These are phyloP conservation scores for Petasospora fabianii DNA, from an alignment of 1,139 yeast species.

Conservation along the genomic window DNA sequence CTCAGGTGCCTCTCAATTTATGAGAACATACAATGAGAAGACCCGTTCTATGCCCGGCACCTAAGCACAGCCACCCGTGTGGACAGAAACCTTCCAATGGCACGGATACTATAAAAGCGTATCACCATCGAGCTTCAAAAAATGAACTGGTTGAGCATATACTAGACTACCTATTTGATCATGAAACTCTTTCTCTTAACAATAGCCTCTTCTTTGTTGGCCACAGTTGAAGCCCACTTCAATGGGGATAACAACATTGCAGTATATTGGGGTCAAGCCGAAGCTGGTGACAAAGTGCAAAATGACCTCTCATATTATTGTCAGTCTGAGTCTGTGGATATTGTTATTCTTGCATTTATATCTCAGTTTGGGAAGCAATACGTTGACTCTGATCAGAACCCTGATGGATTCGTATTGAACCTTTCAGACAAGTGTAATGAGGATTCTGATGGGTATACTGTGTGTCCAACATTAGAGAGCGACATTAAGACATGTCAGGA, in stretches of 20 bases:
- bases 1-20: too few species aligned
- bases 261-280: slow-evolving; percentile 82
- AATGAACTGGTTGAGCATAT: too few species aligned
- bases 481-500: slow-evolving; percentile 70
- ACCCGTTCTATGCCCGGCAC: too few species aligned
- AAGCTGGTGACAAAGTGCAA: slow-evolving; percentile 46
- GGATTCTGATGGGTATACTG: slow-evolving; percentile 9
- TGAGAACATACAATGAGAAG: too few species aligned
- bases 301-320: slow-evolving; percentile 54
- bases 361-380: slow-evolving; percentile 36
- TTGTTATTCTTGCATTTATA: slow-evolving; percentile 62
- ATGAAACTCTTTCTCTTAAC: too few species aligned
- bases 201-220: not conserved
- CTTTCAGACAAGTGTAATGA: slow-evolving; percentile 18
- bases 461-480: slow-evolving; percentile 39
- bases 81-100: too few species aligned
- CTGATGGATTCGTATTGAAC: slow-evolving; percentile 22
- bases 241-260: slow-evolving; percentile 37
- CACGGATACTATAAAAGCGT: too few species aligned
- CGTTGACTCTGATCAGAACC: slow-evolving; percentile 1
- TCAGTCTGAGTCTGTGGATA: slow-evolving; percentile 54
- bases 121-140: too few species aligned
- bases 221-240: slow-evolving; percentile 1
- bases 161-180: too few species aligned
- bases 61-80: too few species aligned